Percentiles rank a stretch among this genome's conserved stretches.
Conservation (phyloP, 768 basidiomycete species). For the Trametes sanguinea region DNA sequence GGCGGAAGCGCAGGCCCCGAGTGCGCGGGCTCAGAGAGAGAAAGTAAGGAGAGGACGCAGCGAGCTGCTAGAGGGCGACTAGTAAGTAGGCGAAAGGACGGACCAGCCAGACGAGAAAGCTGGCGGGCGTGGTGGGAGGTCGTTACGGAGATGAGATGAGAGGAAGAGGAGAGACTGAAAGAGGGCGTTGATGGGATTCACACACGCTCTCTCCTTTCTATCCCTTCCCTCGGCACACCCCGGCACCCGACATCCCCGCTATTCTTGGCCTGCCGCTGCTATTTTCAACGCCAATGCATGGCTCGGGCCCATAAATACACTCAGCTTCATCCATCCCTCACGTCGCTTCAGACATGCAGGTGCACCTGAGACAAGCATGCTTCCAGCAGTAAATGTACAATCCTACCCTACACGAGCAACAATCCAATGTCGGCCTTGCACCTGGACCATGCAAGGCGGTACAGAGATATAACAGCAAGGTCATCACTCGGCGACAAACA, state of each 20-base stretch:
- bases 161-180: slow-evolving; percentile 4
- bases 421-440: not conserved
- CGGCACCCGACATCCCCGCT: slow-evolving; percentile 1
- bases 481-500: slow-evolving; percentile 32
- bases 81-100: slow-evolving; percentile 8
- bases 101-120: slow-evolving; percentile 11
- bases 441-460: not conserved
- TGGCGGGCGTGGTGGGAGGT: slow-evolving; percentile 16
- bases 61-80: slow-evolving; percentile 15
- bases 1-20: slow-evolving; percentile 11
- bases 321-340: not conserved
- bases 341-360: not conserved
- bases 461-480: not conserved
- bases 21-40: slow-evolving; percentile 5
- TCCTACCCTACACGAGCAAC: not conserved
- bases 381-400: not conserved
- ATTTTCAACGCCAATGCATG: not conserved
- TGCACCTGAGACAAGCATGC: not conserved
- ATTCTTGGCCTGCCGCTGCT: slow-evolving; percentile 12
- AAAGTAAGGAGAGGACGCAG: slow-evolving; percentile 28
- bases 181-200: slow-evolving; percentile 1
- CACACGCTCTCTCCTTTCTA: slow-evolving; percentile 8
- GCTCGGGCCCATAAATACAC: not conserved
- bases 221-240: slow-evolving; percentile 8
- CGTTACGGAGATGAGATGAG: slow-evolving; percentile 14